Base-by-base conservation (phyloP, 2,329 filamentous ascomycete species). In the Chrysosphaeria jannelii region DNA sequence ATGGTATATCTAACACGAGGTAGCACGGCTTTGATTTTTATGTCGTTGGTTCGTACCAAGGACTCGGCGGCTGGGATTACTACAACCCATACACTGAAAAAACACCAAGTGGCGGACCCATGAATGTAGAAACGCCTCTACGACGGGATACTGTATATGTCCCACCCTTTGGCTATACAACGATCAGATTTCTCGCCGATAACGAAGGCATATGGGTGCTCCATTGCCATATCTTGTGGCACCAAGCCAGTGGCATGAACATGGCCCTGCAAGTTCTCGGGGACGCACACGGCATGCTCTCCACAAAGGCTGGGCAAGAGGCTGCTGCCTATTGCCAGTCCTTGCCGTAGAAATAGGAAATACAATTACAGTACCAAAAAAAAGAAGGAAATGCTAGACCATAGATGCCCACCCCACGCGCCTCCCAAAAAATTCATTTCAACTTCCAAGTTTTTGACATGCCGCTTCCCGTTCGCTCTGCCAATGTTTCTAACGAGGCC, bases 401-500 rank as follows among this genome's bases (percentile, higher is more conserved):
- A 6, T 9, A 20, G 15, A 14, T 19, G 17, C n/a, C n/a, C n/a
- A n/a, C n/a, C n/a, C n/a, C n/a, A n/a, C n/a, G n/a, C n/a, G n/a
- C n/a, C n/a, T n/a, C n/a, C n/a, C n/a, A n/a, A n/a, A n/a, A n/a
- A n/a, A n/a, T n/a, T 17, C 6, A 17, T n/a, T 44, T 51, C 30
- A 55, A 42, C 23, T 51, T 51, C 64, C 67, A 71, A 33, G 51
- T 53, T 47, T 70, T 70, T 31, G 66, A 65, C 9, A 30, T 24
- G 3, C 33, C 31, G 2, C 28, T 31, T 43, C 57, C 42, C 49
- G 57, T 31, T 53, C 68, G 35, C 51, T 52, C 29, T 53, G 74
- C 74, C 24, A 72, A 48, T 7, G 45, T 44, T 29, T 62, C 62
- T 11, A 85, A 45, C 0, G 71, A 79, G 25, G 62, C 57, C 36